Evolutionary conservation across 768 basidiomycete species (phyloP).

Genomic region (Suillus plorans): DNA sequence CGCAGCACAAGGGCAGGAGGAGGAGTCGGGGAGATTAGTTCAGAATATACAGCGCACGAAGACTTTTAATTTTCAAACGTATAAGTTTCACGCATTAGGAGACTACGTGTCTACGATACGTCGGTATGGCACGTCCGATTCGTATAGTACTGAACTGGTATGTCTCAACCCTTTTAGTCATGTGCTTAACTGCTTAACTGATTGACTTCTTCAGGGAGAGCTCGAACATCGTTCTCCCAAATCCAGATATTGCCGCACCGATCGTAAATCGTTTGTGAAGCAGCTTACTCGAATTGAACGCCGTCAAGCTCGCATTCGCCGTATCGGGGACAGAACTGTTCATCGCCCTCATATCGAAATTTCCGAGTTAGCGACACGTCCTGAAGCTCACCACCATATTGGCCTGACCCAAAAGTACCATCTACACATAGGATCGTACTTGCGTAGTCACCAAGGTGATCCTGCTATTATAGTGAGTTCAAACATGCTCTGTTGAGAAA

Average conservation of each 20-base stretch:
- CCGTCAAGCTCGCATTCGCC: conserved; percentile 5
- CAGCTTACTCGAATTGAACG: not conserved
- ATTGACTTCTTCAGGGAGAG: conserved; percentile 8
- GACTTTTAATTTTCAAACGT: conserved; percentile 20
- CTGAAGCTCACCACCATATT: conserved; percentile 1
- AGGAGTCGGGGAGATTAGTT: no score
- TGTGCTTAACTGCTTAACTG: no score
- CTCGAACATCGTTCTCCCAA: conserved; percentile 11
- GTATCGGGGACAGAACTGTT: not conserved
- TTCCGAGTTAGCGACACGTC: not conserved
- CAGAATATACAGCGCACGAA: not conserved
- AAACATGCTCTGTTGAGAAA: no score
- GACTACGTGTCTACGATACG: conserved; percentile 19
- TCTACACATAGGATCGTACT: conserved; percentile 16
- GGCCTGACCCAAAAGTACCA: conserved; percentile 8
- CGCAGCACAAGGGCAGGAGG: no score
- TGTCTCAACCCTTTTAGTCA: not conserved
- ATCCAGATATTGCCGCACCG: not conserved
- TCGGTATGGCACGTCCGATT: conserved; percentile 33
- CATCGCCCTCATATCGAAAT: not conserved
- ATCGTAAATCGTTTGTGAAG: not conserved
- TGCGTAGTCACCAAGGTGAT: not conserved
- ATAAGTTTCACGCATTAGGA: conserved; percentile 24
- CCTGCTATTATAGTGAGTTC: not conserved
- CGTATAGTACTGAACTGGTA: conserved; percentile 32